A percentile compares a stretch with the other conserved stretches of the same genome.
Conservation (phyloP, 192 early-diverging fungal genomes). For the Rhizophlyctis rosea region DNA sequence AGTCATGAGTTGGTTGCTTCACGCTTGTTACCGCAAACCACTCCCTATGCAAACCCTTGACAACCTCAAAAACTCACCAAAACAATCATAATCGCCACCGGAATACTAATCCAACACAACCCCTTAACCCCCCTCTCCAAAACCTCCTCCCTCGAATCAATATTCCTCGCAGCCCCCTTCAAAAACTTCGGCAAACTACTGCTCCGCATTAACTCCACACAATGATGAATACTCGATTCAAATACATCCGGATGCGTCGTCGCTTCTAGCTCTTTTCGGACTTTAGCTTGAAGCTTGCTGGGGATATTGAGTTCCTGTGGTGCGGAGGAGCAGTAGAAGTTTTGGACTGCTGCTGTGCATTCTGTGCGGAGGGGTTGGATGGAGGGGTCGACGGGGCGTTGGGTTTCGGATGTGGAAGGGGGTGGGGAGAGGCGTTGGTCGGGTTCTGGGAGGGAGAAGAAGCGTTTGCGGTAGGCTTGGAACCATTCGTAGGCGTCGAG, state of each 20-base stretch:
- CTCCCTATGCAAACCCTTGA: neutral
- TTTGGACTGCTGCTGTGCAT: constrained; percentile 7
- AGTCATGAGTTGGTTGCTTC: neutral
- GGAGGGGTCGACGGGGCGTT: neutral
- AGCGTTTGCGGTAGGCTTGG: neutral
- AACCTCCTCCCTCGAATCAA: neutral
- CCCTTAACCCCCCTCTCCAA: neutral
- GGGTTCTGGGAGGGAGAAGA: neutral
- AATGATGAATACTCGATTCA: constrained; percentile 4
- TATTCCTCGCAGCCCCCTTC: constrained; percentile 3
- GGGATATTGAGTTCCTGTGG: constrained; percentile 7
- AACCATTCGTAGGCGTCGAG: no score
- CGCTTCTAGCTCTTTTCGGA: neutral
- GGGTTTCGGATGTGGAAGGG: constrained; percentile 1
- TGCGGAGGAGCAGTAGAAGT: constrained; percentile 1
- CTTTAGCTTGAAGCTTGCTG: neutral
- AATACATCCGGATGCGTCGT: constrained; percentile 14
- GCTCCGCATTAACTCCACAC: constrained; percentile 6
- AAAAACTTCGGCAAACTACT: constrained; percentile 6
- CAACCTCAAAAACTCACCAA: constrained; percentile 2
- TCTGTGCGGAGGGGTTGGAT: constrained; percentile 7
- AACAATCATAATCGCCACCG: neutral
- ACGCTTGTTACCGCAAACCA: neutral
- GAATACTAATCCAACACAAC: neutral
- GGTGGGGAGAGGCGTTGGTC: constrained; percentile 2